Evolutionary conservation across 2,329 filamentous ascomycete species (phyloP), one percentile per base, ranked within the genome.

Genomic region (Helotiales sp.): DNA sequence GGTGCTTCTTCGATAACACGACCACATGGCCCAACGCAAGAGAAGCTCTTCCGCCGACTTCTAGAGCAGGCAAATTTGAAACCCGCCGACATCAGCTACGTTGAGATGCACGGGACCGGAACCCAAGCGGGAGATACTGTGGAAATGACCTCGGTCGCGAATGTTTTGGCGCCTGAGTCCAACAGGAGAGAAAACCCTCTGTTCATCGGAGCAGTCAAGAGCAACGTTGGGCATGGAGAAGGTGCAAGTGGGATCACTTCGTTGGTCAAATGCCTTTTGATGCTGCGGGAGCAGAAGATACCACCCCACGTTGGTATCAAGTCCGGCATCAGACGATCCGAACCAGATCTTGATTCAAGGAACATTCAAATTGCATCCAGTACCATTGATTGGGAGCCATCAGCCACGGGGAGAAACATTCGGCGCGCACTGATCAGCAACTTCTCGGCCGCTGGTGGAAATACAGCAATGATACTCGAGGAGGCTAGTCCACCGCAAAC

Each of bases 91-190:
- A 81, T 96, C 52, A 85, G 85, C 73, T 93, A 91, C 69, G 85
- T 95, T 10, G 91, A 95, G 74, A 91, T 93, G 86, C 90, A 96
- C 71, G 91, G 89, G 17, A 96, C 91, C 3, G 91, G 91, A 42
- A 96, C 90, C 0, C 89, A 93, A 71, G 90, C 88, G 34, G 91
- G 89, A 61, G 91, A 96, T 68, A 84, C 84, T 10, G 87, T 84
- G 3, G 91, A 96, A 71, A 92, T 93, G 86, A 78, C 84, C 0
- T 91, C 88, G 0, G 88, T 95, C 47, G 92, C 85, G 36, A 79
- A 82, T 49, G 76, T 81, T 13, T 87, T 86, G 63, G 82, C 82
- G 40, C 81, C 81, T 22, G 76, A 84, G 42, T 42, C 31, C 13
- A 15, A 27, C 6, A 67, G 73, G 12, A 24, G 6, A 5, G 6